A percentile compares a stretch with the other conserved stretches of the same genome.
phyloP scores from a whole-genome alignment of 495 filamentous ascomycete species.

The Neurospora sp. region DNA sequence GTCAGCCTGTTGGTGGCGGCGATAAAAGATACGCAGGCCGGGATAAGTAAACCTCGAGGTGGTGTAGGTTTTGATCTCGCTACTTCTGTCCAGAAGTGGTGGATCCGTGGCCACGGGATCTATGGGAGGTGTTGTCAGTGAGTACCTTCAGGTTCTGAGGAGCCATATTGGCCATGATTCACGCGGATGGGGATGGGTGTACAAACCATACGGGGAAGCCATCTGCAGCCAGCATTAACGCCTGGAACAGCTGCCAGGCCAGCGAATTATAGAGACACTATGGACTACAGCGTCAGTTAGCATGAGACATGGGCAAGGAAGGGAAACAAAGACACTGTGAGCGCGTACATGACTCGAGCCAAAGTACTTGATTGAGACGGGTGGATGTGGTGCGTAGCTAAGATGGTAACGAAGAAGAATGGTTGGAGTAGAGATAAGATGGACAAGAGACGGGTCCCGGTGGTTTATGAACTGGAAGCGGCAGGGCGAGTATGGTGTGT shows the following conservation, averaged over 20 bases:
- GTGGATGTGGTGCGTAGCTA: background rate
- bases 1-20: constrained; percentile 66
- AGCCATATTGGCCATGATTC: background rate
- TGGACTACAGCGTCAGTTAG: background rate
- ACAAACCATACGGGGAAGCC: background rate
- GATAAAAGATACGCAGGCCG: constrained; percentile 71
- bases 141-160: background rate
- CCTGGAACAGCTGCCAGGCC: background rate
- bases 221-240: background rate
- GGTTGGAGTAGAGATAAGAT: background rate
- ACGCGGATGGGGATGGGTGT: background rate
- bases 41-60: constrained; percentile 63
- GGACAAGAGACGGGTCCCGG: background rate
- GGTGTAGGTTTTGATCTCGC: constrained; percentile 58
- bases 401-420: background rate
- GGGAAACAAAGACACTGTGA: background rate
- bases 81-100: constrained; percentile 66
- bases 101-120: constrained; percentile 51
- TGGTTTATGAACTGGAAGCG: background rate
- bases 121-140: constrained; percentile 1
- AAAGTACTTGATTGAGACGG: background rate
- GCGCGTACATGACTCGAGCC: background rate
- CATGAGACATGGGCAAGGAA: background rate
- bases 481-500: background rate
- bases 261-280: background rate